Base-by-base conservation (phyloP, 2,329 filamentous ascomycete species). In the Arthrocladium fulminans region DNA sequence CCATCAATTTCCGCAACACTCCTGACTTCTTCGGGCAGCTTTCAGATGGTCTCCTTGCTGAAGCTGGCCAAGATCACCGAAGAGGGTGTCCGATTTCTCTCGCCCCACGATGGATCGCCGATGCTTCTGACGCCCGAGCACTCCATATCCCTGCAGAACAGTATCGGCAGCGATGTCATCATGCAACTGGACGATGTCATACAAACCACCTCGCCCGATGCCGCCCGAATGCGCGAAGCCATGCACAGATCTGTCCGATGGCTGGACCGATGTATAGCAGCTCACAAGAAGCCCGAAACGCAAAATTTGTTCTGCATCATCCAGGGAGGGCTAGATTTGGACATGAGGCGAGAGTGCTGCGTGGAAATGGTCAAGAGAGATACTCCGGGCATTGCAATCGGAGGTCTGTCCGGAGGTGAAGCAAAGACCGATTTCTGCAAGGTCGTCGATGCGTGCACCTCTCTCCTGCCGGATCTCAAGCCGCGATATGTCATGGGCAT, bases 401-500 rank as follows among this genome's bases (percentile, higher is more conserved):
- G 94, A 24, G 92, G 92, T 0, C 72, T 98, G 17, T 94, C 87
- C 55, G 94, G 92, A 48, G 92, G 94, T 45, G 94, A 98, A 69
- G 92, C 87, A 13, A 98, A 98, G 67, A 77, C 79, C 22, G 86
- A 92, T 60, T 98, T 90, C 63, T 98, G 92, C 68, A 80, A 81
- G 61, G 92, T 96, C 19, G 89, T 97, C 22, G 77, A 81, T 51
- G 82, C 87, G 1, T 97, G 92, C 65, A 97, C 92, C 1, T 77
- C 74, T 25, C 67, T 95, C 50, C 74, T 98, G 15, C 94, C 94
- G 0, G 84, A 90, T 50, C 73, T 86, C 53, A 98, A 98, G 68
- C 92, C 92, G n/a, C 79, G 92, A 64, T 98, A 98, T 68, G 90
- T 98, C 49, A 98, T 98, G 94, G 92, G 92, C 15, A 92, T 98